Conservation (phyloP, 2,329 filamentous ascomycete genomes). For the Cladosporium sphaerospermum region DNA sequence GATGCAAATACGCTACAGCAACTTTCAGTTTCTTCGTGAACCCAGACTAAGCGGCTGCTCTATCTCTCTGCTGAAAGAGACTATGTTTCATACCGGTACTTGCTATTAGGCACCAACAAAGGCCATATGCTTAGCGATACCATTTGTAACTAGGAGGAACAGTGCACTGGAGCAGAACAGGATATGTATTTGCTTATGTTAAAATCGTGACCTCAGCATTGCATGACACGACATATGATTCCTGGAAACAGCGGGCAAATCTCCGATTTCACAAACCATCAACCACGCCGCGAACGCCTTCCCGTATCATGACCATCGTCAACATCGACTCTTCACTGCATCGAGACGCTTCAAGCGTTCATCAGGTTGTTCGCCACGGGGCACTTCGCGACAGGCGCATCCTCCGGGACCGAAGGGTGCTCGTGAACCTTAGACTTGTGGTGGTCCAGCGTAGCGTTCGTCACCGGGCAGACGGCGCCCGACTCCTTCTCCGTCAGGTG, state of each 20-base stretch:
- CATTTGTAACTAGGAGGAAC: too few species aligned
- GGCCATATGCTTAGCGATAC: too few species aligned
- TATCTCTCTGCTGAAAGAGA: too few species aligned
- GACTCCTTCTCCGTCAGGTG: slow-evolving; percentile 32
- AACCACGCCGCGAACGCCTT: not conserved
- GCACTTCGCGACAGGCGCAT: slow-evolving; percentile 34
- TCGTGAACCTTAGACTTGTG: slow-evolving; percentile 37
- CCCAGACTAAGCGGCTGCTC: too few species aligned
- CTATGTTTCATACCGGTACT: too few species aligned
- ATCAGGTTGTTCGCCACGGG: slow-evolving; percentile 34
- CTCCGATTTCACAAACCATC: slow-evolving; percentile 20
- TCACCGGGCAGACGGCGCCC: slow-evolving; percentile 38
- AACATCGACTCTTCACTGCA: not conserved
- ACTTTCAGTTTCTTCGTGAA: too few species aligned
- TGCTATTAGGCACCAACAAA: too few species aligned
- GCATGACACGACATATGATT: too few species aligned
- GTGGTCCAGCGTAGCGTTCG: slow-evolving; percentile 39
- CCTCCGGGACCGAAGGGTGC: slow-evolving; percentile 36
- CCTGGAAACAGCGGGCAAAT: slow-evolving; percentile 21
- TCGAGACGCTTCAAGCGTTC: not conserved
- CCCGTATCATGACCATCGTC: slow-evolving; percentile 2
- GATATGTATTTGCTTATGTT: slow-evolving; percentile 17
- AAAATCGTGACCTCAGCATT: too few species aligned
- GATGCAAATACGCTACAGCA: too few species aligned
- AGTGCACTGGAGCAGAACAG: not conserved